phyloP scores from a whole-genome alignment of 2,329 filamentous ascomycete species.

The Calonectria crousiana region DNA sequence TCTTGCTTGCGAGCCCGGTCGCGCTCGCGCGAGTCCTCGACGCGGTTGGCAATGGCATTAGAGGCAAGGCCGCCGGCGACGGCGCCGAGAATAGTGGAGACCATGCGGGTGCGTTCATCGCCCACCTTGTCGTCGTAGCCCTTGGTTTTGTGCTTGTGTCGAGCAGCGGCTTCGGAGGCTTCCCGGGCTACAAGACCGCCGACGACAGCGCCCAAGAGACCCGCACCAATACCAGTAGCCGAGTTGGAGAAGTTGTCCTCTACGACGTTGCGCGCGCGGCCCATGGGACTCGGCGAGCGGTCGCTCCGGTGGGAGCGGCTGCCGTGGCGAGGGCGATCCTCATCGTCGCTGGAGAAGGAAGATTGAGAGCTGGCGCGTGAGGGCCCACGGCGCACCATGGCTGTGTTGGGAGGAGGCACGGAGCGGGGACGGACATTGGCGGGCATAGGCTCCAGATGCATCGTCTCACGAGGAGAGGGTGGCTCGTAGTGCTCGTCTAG shows the following conservation, averaged over 20 bases:
- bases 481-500: constrained; percentile 41
- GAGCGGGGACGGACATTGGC: constrained; percentile 48
- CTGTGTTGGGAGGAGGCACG: constrained; percentile 45
- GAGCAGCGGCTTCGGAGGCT: constrained; percentile 56
- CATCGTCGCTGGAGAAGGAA: constrained; percentile 37
- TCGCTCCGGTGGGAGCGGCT: constrained; percentile 39
- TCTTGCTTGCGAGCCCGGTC: constrained; percentile 48
- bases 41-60: constrained; percentile 60
- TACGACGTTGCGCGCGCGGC: constrained; percentile 56
- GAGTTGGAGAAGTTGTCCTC: constrained; percentile 63
- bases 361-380: constrained; percentile 36
- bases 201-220: constrained; percentile 66
- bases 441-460: constrained; percentile 46
- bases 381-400: constrained; percentile 40
- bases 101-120: constrained; percentile 49
- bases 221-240: constrained; percentile 61
- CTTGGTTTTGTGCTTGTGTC: constrained; percentile 44
- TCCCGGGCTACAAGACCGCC: constrained; percentile 66
- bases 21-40: constrained; percentile 53
- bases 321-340: constrained; percentile 41
- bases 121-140: constrained; percentile 42
- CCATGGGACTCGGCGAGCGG: constrained; percentile 50
- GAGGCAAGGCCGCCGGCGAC: constrained; percentile 68
- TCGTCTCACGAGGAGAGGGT: constrained; percentile 42
- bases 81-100: constrained; percentile 66